These are phyloP conservation scores for Aspergillus piperis DNA, from an alignment of 2,329 filamentous ascomycete genomes.

Conservation along the genomic window DNA sequence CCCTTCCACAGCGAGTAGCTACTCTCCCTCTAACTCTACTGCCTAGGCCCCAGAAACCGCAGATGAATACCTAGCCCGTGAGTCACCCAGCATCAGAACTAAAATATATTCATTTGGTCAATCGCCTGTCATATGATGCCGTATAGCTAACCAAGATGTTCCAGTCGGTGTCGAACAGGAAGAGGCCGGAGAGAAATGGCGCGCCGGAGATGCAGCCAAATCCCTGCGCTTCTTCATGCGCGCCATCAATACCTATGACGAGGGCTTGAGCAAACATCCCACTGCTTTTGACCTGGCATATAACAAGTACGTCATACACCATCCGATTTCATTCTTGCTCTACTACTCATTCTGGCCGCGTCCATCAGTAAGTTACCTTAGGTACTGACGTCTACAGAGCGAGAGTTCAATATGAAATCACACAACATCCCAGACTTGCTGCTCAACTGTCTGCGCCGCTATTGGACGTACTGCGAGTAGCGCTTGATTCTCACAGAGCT, in stretches of 20 bases:
- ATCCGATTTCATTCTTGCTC: not conserved
- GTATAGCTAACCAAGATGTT: not conserved
- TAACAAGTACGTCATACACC: slow-evolving; percentile 61
- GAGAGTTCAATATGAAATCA: slow-evolving; percentile 68
- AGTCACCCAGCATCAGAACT: slow-evolving; percentile 12
- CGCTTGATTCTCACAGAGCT: slow-evolving; percentile 64
- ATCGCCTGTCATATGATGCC: not conserved
- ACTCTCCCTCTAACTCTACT: not conserved
- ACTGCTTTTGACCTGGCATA: slow-evolving; percentile 70
- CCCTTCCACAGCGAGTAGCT: not conserved
- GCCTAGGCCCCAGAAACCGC: slow-evolving; percentile 58
- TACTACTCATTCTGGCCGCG: not conserved
- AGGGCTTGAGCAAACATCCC: slow-evolving; percentile 63
- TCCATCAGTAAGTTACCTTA: slow-evolving; percentile 4
- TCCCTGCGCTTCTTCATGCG: slow-evolving; percentile 60
- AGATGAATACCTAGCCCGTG: slow-evolving; percentile 67
- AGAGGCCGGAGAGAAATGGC: slow-evolving; percentile 73
- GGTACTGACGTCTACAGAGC: slow-evolving; percentile 50
- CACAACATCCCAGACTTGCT: slow-evolving; percentile 65
- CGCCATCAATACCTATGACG: slow-evolving; percentile 67
- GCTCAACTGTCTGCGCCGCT: slow-evolving; percentile 57
- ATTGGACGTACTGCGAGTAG: slow-evolving; percentile 58
- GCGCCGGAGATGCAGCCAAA: slow-evolving; percentile 69
- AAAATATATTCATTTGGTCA: not conserved
- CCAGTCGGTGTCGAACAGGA: slow-evolving; percentile 67